Conservation (phyloP, 192 early-diverging fungal species). For the Rhizophagus sp. region DNA sequence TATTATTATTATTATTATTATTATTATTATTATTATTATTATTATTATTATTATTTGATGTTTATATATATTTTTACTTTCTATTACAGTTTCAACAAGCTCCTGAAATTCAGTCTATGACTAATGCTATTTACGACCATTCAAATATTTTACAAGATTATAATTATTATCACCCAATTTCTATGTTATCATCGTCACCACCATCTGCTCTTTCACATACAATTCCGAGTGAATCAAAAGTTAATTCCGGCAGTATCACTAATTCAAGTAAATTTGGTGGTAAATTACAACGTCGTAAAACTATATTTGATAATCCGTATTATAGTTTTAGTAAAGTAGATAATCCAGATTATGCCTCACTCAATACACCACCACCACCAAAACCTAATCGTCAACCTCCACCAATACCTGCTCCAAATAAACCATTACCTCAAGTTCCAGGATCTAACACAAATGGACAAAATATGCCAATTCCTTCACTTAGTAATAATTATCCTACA, state of each 20-base stretch:
- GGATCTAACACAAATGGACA: neutral
- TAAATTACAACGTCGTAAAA: constrained; percentile 42
- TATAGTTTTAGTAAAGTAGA: constrained; percentile 47
- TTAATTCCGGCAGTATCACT: neutral
- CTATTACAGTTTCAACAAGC: neutral
- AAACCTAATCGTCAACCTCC: neutral
- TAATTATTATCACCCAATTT: neutral
- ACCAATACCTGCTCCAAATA: constrained; percentile 26
- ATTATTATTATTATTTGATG: neutral
- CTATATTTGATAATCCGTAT: constrained; percentile 61
- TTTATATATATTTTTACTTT: neutral
- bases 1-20: no score
- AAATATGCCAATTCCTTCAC: neutral
- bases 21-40: no score
- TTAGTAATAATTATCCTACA: constrained; percentile 37
- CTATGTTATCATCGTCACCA: neutral
- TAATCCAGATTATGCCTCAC: constrained; percentile 31
- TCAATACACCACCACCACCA: neutral
- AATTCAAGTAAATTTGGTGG: neutral
- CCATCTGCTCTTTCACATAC: neutral
- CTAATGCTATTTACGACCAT: neutral
- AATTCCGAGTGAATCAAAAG: constrained; percentile 5
- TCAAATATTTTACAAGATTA: neutral
- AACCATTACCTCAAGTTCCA: constrained; percentile 18
- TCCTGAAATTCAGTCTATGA: neutral